A percentile compares a stretch with the other conserved stretches of the same genome.
phyloP scores from a whole-genome alignment of 352 stramenopile species.

The Phytopythium boreale region DNA sequence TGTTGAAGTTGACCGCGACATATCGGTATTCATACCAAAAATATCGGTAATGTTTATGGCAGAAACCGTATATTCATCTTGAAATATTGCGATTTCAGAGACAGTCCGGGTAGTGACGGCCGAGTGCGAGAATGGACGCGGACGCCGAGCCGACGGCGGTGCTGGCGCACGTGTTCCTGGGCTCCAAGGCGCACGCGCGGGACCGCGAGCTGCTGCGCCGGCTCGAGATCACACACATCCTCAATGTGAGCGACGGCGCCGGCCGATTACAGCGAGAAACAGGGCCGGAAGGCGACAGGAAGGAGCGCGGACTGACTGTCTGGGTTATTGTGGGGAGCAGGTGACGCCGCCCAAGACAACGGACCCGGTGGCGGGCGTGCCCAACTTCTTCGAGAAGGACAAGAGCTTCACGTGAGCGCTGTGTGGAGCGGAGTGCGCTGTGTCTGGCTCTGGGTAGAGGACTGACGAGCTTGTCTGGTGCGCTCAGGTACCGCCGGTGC shows the following conservation, averaged over 20 bases:
- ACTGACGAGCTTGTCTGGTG: not conserved
- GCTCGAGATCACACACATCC: conserved; percentile 76
- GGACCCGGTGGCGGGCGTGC: conserved; percentile 82
- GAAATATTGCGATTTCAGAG: not conserved
- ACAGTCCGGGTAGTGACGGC: not conserved
- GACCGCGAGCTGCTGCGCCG: conserved; percentile 54
- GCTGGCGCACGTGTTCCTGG: conserved; percentile 72
- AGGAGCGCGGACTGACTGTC: not conserved
- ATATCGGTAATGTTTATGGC: not conserved
- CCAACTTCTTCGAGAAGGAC: conserved; percentile 92
- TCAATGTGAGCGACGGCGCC: conserved; percentile 49
- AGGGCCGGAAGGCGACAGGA: not conserved
- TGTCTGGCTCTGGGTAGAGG: not conserved
- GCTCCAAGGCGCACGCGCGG: conserved; percentile 59
- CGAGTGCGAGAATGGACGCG: not conserved
- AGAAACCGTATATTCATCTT: not conserved
- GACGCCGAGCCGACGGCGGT: conserved; percentile 51
- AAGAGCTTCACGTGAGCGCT: conserved; percentile 45
- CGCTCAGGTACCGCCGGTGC: conserved; percentile 68
- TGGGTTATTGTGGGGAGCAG: conserved; percentile 20
- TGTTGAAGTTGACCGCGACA: not conserved
- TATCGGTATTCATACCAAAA: not conserved
- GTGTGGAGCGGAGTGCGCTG: not conserved
- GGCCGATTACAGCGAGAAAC: not conserved
- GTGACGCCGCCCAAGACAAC: conserved; percentile 74